A percentile compares a stretch with the other conserved stretches of the same genome.
These are phyloP conservation scores for Salix caprea DNA, from an alignment of 345 rosid species.

Conservation along the genomic window DNA sequence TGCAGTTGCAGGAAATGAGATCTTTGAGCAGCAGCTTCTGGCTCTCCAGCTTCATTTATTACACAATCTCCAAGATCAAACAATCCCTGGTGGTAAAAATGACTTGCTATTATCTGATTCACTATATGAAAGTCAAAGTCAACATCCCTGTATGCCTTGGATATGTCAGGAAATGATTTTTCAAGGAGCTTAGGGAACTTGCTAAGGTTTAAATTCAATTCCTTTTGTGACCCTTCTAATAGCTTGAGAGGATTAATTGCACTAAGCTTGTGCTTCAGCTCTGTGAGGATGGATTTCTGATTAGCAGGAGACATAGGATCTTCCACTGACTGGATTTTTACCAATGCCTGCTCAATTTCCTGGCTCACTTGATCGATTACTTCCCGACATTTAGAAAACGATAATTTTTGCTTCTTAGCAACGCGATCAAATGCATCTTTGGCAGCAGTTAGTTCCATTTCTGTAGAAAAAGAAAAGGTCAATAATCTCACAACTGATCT, in stretches of 20 bases:
- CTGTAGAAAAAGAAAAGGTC: conserved; percentile 21
- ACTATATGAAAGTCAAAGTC: conserved; percentile 51
- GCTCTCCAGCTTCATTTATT: conserved; percentile 52
- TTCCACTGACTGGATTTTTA: conserved; percentile 30
- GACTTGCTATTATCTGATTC: conserved; percentile 59
- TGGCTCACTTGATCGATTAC: conserved; percentile 43
- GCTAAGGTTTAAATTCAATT: conserved; percentile 38
- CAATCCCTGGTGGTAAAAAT: conserved; percentile 67
- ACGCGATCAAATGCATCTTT: conserved; percentile 64
- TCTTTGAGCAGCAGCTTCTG: conserved; percentile 35
- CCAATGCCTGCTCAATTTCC: conserved; percentile 48
- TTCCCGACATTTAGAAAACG: conserved; percentile 42
- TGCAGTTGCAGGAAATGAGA: conserved; percentile 55
- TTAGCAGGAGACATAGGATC: conserved; percentile 22
- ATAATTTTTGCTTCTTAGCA: conserved; percentile 60
- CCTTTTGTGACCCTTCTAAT: conserved; percentile 62
- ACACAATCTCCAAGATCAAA: conserved; percentile 80
- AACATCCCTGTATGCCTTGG: conserved; percentile 57
- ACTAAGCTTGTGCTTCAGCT: conserved; percentile 50
- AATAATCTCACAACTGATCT: background rate
- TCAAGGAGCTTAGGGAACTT: conserved; percentile 61
- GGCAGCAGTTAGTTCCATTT: conserved; percentile 44
- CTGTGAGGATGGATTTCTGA: conserved; percentile 39
- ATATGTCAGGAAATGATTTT: conserved; percentile 58
- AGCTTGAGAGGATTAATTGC: conserved; percentile 38